Conservation (phyloP, 345 rosid genomes). For the Euphorbia lathyris region DNA sequence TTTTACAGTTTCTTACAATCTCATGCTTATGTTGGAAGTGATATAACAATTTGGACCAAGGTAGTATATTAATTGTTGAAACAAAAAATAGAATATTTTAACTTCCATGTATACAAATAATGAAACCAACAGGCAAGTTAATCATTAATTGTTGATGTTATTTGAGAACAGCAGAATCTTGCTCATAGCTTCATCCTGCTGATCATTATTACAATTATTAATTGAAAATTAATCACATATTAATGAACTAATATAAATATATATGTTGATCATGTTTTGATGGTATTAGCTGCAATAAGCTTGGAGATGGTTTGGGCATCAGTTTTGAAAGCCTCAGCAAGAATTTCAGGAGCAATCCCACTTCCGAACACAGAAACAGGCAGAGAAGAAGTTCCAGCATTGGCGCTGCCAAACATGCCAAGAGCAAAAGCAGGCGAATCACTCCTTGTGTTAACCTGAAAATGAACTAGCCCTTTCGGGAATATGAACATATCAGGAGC, state of each 20-base stretch:
- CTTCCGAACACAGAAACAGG: conserved; percentile 20
- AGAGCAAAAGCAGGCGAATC: conserved; percentile 20
- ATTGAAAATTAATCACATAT: no score
- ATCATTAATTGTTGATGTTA: no score
- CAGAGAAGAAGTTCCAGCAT: conserved; percentile 21
- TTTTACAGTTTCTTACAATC: no score
- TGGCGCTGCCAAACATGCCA: conserved; percentile 23
- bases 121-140: no score
- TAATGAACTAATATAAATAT: neutral
- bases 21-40: no score
- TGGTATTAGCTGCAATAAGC: conserved; percentile 16
- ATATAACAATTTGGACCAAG: no score
- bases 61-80: no score
- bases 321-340: conserved; percentile 29
- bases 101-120: no score
- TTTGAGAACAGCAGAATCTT: no score
- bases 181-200: no score
- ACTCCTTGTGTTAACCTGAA: conserved; percentile 15
- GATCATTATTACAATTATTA: no score
- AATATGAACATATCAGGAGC: conserved; percentile 26
- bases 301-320: conserved; percentile 22
- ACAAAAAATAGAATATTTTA: no score
- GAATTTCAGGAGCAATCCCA: conserved; percentile 19
- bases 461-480: conserved; percentile 36
- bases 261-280: neutral